Evolutionary conservation across 176 grass and related monocot species (phyloP).

Genomic region (Cenchrus purpureus): DNA sequence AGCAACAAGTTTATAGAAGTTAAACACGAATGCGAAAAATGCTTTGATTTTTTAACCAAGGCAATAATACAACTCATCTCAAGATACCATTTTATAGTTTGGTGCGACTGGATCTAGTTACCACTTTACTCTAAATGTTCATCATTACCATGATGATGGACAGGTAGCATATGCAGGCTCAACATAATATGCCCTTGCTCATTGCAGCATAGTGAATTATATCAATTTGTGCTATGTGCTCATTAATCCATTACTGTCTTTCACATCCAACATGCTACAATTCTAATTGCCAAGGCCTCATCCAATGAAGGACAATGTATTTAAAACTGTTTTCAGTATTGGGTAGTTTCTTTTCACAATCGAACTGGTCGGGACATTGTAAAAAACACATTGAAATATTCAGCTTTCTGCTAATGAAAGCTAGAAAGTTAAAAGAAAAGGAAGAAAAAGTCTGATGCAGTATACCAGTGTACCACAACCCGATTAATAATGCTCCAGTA

Average conservation of each 20-base stretch:
- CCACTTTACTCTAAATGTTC: neutral
- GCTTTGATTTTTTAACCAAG: constrained; percentile 9
- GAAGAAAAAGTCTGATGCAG: neutral
- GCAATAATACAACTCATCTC: neutral
- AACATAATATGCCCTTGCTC: neutral
- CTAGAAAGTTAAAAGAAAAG: neutral
- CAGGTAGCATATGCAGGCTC: neutral
- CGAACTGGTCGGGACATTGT: neutral
- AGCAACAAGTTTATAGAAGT: neutral
- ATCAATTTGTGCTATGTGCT: neutral
- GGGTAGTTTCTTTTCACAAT: neutral
- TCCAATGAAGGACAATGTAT: neutral
- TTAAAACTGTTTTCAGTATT: neutral
- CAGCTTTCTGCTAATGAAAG: neutral
- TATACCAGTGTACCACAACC: too few species aligned
- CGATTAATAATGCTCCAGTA: too few species aligned
- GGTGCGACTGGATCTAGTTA: neutral
- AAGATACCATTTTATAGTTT: neutral
- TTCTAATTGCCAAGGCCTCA: neutral
- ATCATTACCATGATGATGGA: neutral
- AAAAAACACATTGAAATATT: neutral
- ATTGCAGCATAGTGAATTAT: neutral
- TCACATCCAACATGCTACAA: neutral
- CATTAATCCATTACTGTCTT: neutral
- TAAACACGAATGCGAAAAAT: constrained; percentile 23